These are phyloP conservation scores for Oenanthe sinensis DNA, from an alignment of 129 eudicot genomes.

Conservation along the genomic window DNA sequence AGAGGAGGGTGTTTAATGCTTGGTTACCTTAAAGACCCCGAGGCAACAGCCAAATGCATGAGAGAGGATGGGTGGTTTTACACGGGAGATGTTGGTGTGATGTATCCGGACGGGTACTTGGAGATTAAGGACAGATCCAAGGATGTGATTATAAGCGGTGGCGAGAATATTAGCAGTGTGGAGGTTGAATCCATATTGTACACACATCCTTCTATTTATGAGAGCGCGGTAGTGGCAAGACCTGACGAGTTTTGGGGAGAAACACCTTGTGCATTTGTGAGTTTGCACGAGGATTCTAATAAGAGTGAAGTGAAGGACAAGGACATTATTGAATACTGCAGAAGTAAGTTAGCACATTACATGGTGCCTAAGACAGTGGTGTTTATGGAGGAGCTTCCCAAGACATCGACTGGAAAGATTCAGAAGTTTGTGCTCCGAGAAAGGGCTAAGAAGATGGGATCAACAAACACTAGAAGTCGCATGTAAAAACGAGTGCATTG, in stretches of 20 bases:
- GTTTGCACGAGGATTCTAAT: slow-evolving; percentile 25
- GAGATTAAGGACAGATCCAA: slow-evolving; percentile 62
- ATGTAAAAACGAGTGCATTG: neutral
- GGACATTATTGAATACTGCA: slow-evolving; percentile 42
- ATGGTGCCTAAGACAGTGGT: slow-evolving; percentile 80
- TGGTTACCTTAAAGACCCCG: slow-evolving; percentile 3
- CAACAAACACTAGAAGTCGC: neutral
- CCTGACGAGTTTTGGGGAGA: slow-evolving; percentile 71
- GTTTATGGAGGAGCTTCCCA: slow-evolving; percentile 57
- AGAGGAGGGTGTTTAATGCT: slow-evolving; percentile 8
- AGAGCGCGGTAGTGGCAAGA: slow-evolving; percentile 67
- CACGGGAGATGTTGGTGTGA: too few relatives aligned
- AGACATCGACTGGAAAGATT: slow-evolving; percentile 69
- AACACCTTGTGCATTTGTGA: slow-evolving; percentile 66
- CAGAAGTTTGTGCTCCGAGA: slow-evolving; percentile 47
- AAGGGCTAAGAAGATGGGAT: slow-evolving; percentile 34
- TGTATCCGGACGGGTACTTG: slow-evolving; percentile 65
- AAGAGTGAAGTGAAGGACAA: slow-evolving; percentile 21
- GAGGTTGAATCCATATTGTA: slow-evolving; percentile 72
- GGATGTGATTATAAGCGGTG: slow-evolving; percentile 59
- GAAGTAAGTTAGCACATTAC: slow-evolving; percentile 50
- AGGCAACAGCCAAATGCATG: slow-evolving; percentile 10
- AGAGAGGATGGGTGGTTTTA: slow-evolving; percentile 6
- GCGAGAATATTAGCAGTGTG: slow-evolving; percentile 62
- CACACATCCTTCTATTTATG: slow-evolving; percentile 41